Conservation (phyloP, 2,329 filamentous ascomycete species). For the Chalara sp. region DNA sequence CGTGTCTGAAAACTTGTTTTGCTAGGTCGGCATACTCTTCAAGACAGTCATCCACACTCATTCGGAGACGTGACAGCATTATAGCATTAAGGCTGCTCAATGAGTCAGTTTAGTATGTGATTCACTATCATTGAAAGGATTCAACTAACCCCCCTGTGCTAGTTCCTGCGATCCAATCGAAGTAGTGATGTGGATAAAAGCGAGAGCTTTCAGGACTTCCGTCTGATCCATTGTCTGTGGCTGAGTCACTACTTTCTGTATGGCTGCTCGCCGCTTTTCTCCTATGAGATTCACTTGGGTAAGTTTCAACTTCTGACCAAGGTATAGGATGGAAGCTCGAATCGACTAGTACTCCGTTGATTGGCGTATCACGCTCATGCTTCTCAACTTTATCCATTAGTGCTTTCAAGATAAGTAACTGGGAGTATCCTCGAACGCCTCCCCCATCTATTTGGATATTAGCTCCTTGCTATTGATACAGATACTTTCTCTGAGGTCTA, state of each 20-base stretch:
- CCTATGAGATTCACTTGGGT: background rate
- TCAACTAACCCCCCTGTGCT: constrained; percentile 1
- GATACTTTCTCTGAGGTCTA: no score
- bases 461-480: background rate
- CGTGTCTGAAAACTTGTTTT: background rate
- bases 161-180: constrained; percentile 5
- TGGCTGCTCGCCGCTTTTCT: background rate
- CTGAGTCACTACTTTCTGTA: background rate
- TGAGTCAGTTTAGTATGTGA: background rate
- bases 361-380: background rate
- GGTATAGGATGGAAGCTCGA: constrained; percentile 1
- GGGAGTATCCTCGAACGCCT: constrained; percentile 29
- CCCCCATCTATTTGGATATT: constrained; percentile 25
- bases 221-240: background rate
- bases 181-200: constrained; percentile 6
- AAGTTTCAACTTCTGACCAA: background rate
- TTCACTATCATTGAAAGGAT: background rate
- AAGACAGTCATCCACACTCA: constrained; percentile 5
- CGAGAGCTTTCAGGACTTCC: background rate
- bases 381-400: constrained; percentile 25
- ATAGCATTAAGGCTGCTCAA: constrained; percentile 2
- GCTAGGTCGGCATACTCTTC: constrained; percentile 1
- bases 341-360: background rate
- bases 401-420: constrained; percentile 27
- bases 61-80: constrained; percentile 5